Percentiles rank a stretch among this genome's conserved stretches.
phyloP scores from a whole-genome alignment of 129 eudicot species.

The Centaurea solstitialis region DNA sequence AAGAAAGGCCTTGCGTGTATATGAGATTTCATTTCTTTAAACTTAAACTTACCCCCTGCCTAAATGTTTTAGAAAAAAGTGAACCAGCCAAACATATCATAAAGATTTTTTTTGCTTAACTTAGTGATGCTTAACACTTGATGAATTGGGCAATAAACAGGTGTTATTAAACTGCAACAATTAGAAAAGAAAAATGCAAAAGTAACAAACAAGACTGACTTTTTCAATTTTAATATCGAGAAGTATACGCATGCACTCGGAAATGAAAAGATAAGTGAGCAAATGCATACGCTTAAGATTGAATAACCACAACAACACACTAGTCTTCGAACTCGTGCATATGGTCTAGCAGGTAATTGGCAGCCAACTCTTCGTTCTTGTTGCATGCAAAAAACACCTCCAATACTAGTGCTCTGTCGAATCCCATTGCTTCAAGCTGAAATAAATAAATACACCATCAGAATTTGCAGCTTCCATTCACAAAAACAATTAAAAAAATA shows the following conservation, averaged over 20 bases:
- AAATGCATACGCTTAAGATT: constrained; percentile 24
- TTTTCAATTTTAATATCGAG: background rate
- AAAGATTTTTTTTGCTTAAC: background rate
- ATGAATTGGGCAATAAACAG: background rate
- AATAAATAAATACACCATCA: background rate
- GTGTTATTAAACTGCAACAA: background rate
- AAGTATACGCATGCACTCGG: constrained; percentile 27
- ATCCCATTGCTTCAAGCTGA: constrained; percentile 90
- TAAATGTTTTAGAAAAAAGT: background rate
- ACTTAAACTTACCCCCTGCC: background rate
- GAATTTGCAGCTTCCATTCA: background rate
- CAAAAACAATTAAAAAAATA: background rate
- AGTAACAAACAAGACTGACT: background rate
- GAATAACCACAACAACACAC: constrained; percentile 20
- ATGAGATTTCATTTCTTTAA: no score
- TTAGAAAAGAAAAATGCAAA: background rate
- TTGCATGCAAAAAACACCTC: constrained; percentile 81
- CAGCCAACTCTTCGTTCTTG: constrained; percentile 85
- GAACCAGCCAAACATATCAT: background rate
- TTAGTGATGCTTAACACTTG: background rate
- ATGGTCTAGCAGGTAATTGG: constrained; percentile 79
- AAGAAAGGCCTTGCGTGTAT: no score
- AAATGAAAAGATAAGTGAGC: constrained; percentile 28
- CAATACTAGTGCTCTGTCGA: constrained; percentile 59
- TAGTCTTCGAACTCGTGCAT: constrained; percentile 69